Evolutionary conservation across 2,329 filamentous ascomycete genomes (phyloP).

Genomic region (Hypoxylon sp.): DNA sequence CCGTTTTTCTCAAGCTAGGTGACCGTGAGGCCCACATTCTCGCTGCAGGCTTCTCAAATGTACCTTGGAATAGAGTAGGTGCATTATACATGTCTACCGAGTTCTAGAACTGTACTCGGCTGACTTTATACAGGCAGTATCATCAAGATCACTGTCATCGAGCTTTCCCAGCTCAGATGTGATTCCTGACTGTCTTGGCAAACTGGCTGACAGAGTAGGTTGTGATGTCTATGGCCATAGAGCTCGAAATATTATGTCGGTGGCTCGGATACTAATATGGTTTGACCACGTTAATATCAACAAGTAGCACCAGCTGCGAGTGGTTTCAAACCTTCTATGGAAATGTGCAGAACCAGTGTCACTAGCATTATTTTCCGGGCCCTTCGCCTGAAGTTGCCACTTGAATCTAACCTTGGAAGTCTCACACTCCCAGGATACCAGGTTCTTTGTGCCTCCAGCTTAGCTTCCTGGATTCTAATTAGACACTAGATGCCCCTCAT

Average conservation of each 20-base stretch:
- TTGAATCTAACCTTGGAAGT: too few relatives aligned
- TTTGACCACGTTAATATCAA: too few relatives aligned
- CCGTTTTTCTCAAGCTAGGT: neutral
- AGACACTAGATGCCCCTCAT: neutral
- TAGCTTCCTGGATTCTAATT: neutral
- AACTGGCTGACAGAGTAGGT: conserved; percentile 16
- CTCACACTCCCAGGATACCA: neutral
- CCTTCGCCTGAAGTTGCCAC: neutral
- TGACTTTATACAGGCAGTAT: neutral
- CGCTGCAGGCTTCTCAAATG: too few relatives aligned
- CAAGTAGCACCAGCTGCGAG: too few relatives aligned
- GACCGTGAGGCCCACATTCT: neutral
- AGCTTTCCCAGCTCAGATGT: neutral
- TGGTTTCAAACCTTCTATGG: too few relatives aligned
- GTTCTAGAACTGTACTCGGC: neutral
- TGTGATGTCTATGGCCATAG: too few relatives aligned
- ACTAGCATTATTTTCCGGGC: neutral
- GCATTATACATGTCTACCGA: neutral
- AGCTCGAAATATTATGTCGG: too few relatives aligned
- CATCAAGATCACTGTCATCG: neutral
- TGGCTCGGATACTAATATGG: too few relatives aligned
- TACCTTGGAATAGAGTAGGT: neutral
- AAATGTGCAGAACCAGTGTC: too few relatives aligned
- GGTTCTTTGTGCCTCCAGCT: neutral
- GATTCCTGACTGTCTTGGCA: conserved; percentile 2